Percentiles rank a stretch among this genome's conserved stretches.
Evolutionary conservation across 768 basidiomycete genomes (phyloP).

Genomic region (Collybia mongolica): DNA sequence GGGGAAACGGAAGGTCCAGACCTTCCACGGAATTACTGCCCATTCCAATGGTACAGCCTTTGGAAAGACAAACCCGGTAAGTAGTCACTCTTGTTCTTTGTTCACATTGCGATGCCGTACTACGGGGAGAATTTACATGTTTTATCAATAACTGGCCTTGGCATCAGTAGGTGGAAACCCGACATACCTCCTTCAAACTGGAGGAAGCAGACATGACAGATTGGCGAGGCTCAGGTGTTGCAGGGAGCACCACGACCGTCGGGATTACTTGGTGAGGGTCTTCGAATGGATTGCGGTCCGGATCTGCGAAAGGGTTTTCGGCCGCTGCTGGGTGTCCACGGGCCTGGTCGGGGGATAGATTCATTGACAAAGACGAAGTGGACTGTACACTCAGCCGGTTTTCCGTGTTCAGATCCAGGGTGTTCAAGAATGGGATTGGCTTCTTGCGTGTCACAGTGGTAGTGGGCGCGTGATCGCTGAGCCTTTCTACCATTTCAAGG

Average conservation of each 20-base stretch:
- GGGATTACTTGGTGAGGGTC: neutral
- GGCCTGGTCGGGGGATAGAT: slow-evolving; percentile 2
- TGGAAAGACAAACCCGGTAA: no score
- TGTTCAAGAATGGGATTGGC: slow-evolving; percentile 14
- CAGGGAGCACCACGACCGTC: neutral
- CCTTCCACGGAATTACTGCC: no score
- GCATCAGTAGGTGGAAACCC: neutral
- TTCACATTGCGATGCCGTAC: slow-evolving; percentile 1
- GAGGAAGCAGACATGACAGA: neutral
- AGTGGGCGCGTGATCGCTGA: neutral
- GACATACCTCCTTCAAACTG: neutral
- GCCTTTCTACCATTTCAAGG: slow-evolving; percentile 5
- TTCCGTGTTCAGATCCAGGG: neutral
- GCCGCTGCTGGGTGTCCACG: neutral
- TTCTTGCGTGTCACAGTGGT: slow-evolving; percentile 11
- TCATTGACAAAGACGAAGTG: neutral
- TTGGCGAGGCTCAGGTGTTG: neutral
- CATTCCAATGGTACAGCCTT: no score
- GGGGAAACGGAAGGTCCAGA: no score
- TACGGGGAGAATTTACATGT: neutral
- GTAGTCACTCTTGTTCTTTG: neutral
- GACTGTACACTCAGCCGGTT: neutral
- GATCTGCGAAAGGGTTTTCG: slow-evolving; percentile 16
- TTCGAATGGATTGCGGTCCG: neutral
- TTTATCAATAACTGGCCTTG: neutral